phyloP scores from a whole-genome alignment of 2,329 filamentous ascomycete genomes.

The Pseudocercospora musae region DNA sequence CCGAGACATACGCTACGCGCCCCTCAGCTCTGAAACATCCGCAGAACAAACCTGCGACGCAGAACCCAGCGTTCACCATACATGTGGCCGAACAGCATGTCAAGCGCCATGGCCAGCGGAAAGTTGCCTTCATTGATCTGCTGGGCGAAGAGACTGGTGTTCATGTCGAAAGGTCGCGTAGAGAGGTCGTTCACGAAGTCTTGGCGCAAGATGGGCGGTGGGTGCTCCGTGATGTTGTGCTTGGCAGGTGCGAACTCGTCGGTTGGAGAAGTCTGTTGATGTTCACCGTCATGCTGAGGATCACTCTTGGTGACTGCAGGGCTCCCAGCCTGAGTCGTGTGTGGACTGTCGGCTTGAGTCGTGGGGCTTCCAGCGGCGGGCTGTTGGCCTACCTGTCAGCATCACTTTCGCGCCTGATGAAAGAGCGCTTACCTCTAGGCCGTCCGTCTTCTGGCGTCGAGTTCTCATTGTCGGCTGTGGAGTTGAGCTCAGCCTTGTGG shows the following conservation, averaged over 20 bases:
- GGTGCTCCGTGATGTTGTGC: not conserved
- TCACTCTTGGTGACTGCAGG: not conserved
- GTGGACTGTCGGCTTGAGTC: not conserved
- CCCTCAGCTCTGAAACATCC: not conserved
- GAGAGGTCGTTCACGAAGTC: not conserved
- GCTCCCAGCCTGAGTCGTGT: not conserved
- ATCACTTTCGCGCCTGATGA: not conserved
- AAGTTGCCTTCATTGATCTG: not conserved
- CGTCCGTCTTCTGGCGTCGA: not conserved
- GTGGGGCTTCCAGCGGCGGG: not conserved
- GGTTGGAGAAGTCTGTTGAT: not conserved
- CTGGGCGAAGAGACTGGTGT: not conserved
- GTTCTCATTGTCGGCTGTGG: not conserved
- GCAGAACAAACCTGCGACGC: not conserved
- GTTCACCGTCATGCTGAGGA: not conserved
- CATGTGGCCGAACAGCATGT: not conserved
- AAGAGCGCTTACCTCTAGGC: not conserved
- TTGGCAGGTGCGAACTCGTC: not conserved
- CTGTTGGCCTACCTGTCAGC: not conserved
- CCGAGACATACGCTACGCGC: not conserved
- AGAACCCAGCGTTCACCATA: not conserved
- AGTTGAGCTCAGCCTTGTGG: not conserved
- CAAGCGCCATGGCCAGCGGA: not conserved
- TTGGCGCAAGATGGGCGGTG: not conserved
- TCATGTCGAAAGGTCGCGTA: not conserved